A percentile compares a stretch with the other conserved stretches of the same genome.
These are phyloP conservation scores for Alternaria tenuissima DNA, from an alignment of 2,329 filamentous ascomycete species.

Conservation along the genomic window DNA sequence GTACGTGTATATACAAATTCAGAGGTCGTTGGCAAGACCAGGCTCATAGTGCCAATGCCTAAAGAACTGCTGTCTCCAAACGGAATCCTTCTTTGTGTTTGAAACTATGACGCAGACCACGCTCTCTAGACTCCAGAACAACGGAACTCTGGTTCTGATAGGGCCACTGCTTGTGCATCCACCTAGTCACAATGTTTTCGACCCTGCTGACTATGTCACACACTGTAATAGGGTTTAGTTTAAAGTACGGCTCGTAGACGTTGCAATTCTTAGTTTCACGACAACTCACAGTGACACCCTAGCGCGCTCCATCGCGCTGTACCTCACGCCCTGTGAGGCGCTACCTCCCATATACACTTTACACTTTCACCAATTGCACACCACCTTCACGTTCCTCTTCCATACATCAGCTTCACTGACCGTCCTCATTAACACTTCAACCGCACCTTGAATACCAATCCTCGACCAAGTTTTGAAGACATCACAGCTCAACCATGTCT, in stretches of 20 bases:
- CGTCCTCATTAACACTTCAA: background rate
- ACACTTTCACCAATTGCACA: background rate
- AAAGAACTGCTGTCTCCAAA: conserved; percentile 19
- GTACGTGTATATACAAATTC: conserved; percentile 26
- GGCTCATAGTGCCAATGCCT: background rate
- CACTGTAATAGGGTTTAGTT: background rate
- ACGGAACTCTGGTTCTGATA: background rate
- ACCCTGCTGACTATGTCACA: background rate
- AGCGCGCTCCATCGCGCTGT: background rate
- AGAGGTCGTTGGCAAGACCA: background rate
- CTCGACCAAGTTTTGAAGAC: background rate
- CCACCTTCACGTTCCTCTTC: background rate
- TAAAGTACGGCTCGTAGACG: conserved; percentile 1
- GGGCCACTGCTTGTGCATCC: background rate
- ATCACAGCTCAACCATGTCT: background rate
- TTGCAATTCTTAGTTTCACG: conserved; percentile 3
- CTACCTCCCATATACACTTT: background rate
- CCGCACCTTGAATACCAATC: background rate
- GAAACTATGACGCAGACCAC: background rate
- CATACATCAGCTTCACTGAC: background rate
- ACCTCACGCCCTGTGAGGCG: background rate
- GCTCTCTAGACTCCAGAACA: background rate
- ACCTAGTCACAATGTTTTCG: background rate
- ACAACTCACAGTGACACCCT: background rate
- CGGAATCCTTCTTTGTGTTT: conserved; percentile 19